A percentile compares a stretch with the other conserved stretches of the same genome.
Evolutionary conservation across 441 rosid species (phyloP).

Genomic region (Gossypium schwendimanii): DNA sequence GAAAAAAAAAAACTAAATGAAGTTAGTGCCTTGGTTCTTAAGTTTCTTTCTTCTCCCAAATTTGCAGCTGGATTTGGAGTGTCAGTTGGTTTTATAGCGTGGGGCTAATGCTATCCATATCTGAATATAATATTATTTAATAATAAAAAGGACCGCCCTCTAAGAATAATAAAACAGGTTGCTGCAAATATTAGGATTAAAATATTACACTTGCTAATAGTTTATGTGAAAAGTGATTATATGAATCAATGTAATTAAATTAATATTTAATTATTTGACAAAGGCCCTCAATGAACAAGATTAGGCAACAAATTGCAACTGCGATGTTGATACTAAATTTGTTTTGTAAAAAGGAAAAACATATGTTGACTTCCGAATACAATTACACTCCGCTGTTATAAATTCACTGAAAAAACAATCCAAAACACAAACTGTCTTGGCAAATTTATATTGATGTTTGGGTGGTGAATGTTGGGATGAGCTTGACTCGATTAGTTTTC

Average conservation of each 20-base stretch:
- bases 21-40: neutral
- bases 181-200: neutral
- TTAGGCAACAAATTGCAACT: too few species aligned
- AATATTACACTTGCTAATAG: neutral
- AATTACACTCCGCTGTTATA: neutral
- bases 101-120: neutral
- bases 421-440: neutral
- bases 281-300: too few species aligned
- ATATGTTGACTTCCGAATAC: neutral
- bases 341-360: too few species aligned
- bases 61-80: neutral
- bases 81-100: neutral
- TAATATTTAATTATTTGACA: neutral
- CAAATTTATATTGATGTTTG: neutral
- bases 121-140: neutral
- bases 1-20: neutral
- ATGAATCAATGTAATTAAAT: neutral
- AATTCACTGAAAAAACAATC: neutral
- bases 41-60: neutral
- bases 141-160: neutral
- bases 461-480: neutral
- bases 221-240: neutral
- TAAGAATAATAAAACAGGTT: neutral
- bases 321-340: too few species aligned
- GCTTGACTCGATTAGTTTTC: neutral